Percentiles rank a stretch among this genome's conserved stretches.
Conservation (phyloP, 2,329 filamentous ascomycete genomes). For the Colletotrichum sidae region DNA sequence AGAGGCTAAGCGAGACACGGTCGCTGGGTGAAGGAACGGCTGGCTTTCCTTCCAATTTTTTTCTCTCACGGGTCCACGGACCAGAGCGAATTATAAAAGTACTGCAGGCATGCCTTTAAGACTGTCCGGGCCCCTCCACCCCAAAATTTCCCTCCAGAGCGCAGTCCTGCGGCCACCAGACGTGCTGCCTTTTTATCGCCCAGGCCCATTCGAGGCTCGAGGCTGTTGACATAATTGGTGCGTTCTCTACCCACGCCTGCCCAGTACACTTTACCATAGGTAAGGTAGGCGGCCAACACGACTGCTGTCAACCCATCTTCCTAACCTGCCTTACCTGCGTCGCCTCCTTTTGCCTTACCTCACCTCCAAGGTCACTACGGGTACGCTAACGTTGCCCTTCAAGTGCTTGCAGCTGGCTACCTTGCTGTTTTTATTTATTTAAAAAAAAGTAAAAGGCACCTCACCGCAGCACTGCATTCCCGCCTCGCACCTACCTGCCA, state of each 20-base stretch:
- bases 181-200: slow-evolving; percentile 30
- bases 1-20: slow-evolving; percentile 38
- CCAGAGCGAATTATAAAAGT: slow-evolving; percentile 36
- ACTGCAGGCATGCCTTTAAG: slow-evolving; percentile 38
- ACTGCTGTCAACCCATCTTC: background rate
- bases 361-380: no score
- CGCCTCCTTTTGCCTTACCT: no score
- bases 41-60: slow-evolving; percentile 39
- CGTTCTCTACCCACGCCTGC: background rate
- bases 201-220: slow-evolving; percentile 24
- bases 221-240: slow-evolving; percentile 17
- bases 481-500: slow-evolving; percentile 33
- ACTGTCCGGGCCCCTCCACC: slow-evolving; percentile 38
- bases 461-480: slow-evolving; percentile 36
- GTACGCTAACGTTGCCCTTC: no score
- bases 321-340: background rate
- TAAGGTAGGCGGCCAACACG: slow-evolving; percentile 16
- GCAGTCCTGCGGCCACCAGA: slow-evolving; percentile 33
- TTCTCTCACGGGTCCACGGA: slow-evolving; percentile 37
- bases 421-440: no score
- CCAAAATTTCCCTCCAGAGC: slow-evolving; percentile 38
- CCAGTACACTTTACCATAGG: slow-evolving; percentile 1
- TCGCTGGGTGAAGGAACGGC: slow-evolving; percentile 38
- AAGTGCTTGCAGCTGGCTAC: no score
- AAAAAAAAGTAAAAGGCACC: no score